phyloP scores from a whole-genome alignment of 192 early-diverging fungal species.

The Neocallimastix lanati region DNA sequence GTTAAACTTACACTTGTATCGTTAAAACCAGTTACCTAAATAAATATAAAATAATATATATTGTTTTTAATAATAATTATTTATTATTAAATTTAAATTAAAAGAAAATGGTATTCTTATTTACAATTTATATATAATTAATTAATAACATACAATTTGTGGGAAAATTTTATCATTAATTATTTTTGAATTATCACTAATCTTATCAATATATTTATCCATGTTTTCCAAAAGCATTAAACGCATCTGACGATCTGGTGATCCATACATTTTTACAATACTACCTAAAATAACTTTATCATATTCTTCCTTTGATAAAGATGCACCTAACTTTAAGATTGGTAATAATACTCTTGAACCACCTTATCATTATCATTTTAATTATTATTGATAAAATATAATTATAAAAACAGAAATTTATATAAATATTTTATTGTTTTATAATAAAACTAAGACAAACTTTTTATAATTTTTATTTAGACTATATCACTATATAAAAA shows the following conservation, averaged over 20 bases:
- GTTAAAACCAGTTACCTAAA: conserved; percentile 60
- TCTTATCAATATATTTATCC: conserved; percentile 45
- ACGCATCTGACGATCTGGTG: conserved; percentile 70
- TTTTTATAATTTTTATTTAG: too few relatives aligned
- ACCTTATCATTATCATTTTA: conserved; percentile 11
- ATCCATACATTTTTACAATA: conserved; percentile 69
- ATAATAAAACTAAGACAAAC: too few relatives aligned
- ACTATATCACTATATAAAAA: too few relatives aligned
- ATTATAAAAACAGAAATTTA: too few relatives aligned
- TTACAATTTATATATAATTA: background rate
- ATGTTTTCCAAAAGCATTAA: conserved; percentile 71
- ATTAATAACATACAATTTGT: conserved; percentile 41
- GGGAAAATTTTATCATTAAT: conserved; percentile 73
- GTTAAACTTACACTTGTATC: conserved; percentile 44
- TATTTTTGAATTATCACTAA: conserved; percentile 20
- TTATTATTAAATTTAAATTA: too few relatives aligned
- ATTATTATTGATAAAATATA: too few relatives aligned
- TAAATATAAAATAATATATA: conserved; percentile 1
- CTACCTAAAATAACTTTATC: conserved; percentile 30
- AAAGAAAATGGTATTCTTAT: background rate
- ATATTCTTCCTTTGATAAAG: conserved; percentile 55
- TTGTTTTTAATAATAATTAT: background rate
- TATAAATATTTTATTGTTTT: too few relatives aligned
- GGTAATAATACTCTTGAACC: conserved; percentile 53
- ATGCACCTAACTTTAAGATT: conserved; percentile 68